These are phyloP conservation scores for Globisporangium carolinianum DNA, from an alignment of 352 stramenopile genomes.

Conservation along the genomic window DNA sequence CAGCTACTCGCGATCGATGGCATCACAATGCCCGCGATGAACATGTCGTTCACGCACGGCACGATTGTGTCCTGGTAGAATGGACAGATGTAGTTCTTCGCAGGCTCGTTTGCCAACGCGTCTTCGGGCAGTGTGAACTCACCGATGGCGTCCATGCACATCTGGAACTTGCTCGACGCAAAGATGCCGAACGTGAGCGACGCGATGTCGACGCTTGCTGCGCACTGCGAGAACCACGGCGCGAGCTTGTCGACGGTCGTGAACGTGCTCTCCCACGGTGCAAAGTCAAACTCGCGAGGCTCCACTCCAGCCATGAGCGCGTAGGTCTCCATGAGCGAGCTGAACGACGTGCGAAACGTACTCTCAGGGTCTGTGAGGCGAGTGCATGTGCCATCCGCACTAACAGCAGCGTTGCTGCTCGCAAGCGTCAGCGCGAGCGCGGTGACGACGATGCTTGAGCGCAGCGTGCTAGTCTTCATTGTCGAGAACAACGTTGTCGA, in stretches of 20 bases:
- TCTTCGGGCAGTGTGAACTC: not conserved
- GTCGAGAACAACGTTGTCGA: not conserved
- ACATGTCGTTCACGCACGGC: constrained; percentile 8
- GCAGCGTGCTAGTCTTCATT: not conserved
- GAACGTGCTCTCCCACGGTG: no score
- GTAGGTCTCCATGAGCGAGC: not conserved
- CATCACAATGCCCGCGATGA: constrained; percentile 1
- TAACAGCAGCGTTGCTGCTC: not conserved
- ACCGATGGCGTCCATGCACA: not conserved
- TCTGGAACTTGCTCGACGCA: not conserved
- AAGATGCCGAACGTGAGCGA: not conserved
- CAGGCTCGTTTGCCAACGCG: not conserved
- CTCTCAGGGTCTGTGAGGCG: constrained; percentile 3
- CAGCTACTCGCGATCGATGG: constrained; percentile 1
- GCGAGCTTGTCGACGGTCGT: no score
- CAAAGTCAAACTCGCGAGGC: not conserved
- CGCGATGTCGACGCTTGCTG: constrained; percentile 7
- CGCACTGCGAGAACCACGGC: not conserved
- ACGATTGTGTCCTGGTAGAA: constrained; percentile 4
- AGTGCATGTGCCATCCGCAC: not conserved
- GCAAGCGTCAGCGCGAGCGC: not conserved
- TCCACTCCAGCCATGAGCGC: not conserved
- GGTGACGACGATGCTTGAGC: not conserved
- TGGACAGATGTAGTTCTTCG: constrained; percentile 1
- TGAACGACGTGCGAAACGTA: constrained; percentile 4